Evolutionary conservation across 2,329 filamentous ascomycete species (phyloP), one percentile per base, ranked within the genome.

Genomic region (Alternaria sp.): DNA sequence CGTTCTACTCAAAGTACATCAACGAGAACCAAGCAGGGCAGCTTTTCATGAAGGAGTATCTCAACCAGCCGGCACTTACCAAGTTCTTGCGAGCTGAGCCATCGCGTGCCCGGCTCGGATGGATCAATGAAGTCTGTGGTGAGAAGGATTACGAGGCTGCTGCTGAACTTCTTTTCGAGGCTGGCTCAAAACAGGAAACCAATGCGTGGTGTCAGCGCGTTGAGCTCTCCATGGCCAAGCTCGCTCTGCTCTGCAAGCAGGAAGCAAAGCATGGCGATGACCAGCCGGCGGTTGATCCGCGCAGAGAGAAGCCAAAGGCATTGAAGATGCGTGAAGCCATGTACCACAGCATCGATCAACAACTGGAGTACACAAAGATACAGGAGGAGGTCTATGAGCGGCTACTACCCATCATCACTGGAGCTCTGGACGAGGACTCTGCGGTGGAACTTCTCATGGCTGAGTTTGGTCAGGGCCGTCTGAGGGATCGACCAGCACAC

Each of bases 171-270:
- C 84, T 99, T 47, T 82, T 91, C 43, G 82, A 87, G 7, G 84
- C 94, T 20, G 93, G 92, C 0, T 81, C 89, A 20, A 84, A 85
- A 51, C 87, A 88, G 54, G 94, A 97, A 76, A 86, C 88, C 53
- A 90, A 94, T 69, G 81, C 95, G 4, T 98, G 94, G 94, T 93
- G 88, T 80, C 96, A 96, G 81, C 95, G 96, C 78, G 91, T 97
- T 34, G 91, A 98, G 78, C 82, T 98, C 26, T 96, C 93, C 61
- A 84, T 99, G 39, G 91, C 92, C 36, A 98, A 97, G 79, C 84
- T 99, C n/a, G 76, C 81, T 24, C 69, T 82, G 54, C 80, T 97
- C 66, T 71, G 70, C 54, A 68, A 70, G 46, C 60, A 73, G 24
- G 68, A 76, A 92, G 92, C 16, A 87, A 68, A 64, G 30, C 57